Conservation (phyloP, 495 filamentous ascomycete species). For the Entonaema liquescens region DNA sequence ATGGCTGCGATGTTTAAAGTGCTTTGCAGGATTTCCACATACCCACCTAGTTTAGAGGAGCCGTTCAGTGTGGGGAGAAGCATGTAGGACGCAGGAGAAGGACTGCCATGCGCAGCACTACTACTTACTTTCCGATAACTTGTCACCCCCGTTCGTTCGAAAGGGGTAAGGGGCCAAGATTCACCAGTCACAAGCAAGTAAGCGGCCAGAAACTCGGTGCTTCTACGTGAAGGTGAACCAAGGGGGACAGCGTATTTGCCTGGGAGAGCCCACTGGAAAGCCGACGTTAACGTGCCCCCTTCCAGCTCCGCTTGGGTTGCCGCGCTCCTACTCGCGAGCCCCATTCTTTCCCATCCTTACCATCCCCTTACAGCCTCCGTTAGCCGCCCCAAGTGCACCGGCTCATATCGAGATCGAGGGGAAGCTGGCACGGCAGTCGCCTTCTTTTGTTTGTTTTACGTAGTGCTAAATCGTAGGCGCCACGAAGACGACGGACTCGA, state of each 20-base stretch:
- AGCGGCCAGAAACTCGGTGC: conserved; percentile 44
- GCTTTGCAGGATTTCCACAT: conserved; percentile 24
- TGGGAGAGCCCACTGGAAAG: conserved; percentile 22
- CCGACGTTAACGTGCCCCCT: conserved; percentile 27
- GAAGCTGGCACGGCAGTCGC: conserved; percentile 46
- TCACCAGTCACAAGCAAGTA: conserved; percentile 41
- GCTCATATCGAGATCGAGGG: conserved; percentile 48
- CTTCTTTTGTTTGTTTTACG: conserved; percentile 30
- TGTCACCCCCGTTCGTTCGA: conserved; percentile 38
- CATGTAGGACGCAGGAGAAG: conserved; percentile 21
- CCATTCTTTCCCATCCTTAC: conserved; percentile 38
- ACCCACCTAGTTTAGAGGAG: conserved; percentile 12
- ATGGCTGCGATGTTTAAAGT: conserved; percentile 36
- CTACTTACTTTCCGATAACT: conserved; percentile 41
- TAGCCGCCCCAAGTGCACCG: conserved; percentile 43
- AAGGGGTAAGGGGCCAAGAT: conserved; percentile 33
- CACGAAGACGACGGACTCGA: conserved; percentile 39
- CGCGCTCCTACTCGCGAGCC: conserved; percentile 42
- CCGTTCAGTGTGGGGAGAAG: conserved; percentile 25
- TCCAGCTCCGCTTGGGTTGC: conserved; percentile 38
- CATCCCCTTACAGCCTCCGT: conserved; percentile 42
- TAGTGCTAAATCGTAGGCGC: conserved; percentile 27
- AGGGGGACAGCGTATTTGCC: conserved; percentile 20
- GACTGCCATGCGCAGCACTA: conserved; percentile 21
- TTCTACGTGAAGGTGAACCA: conserved; percentile 35